Conservation (phyloP, 1,284 basidiomycete species). For the Papiliotrema fonsecae region DNA sequence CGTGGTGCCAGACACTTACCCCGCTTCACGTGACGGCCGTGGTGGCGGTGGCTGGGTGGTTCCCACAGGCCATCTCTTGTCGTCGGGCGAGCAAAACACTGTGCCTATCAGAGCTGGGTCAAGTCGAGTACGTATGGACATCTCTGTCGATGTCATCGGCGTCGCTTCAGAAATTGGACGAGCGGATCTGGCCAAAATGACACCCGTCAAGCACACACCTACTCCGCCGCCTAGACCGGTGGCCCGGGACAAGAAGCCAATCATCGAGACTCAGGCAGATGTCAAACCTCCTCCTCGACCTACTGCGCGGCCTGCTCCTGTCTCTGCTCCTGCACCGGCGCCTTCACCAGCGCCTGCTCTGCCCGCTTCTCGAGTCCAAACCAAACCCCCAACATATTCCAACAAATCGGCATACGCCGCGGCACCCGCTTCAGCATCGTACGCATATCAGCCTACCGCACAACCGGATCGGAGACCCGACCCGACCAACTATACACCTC, state of each 20-base stretch:
- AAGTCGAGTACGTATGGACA: background rate
- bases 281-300: background rate
- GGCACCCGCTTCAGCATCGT: constrained; percentile 1
- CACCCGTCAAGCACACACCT: background rate
- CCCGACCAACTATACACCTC: background rate
- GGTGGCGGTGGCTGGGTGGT: constrained; percentile 6
- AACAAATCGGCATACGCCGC: background rate
- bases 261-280: background rate
- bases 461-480: background rate
- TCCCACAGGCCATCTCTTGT: background rate
- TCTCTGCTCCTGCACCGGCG: background rate
- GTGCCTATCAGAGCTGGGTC: background rate
- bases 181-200: constrained; percentile 1
- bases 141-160: background rate
- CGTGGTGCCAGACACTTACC: background rate
- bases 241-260: background rate
- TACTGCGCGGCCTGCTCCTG: background rate
- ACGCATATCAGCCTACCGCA: background rate
- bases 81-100: background rate
- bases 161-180: background rate
- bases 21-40: constrained; percentile 1
- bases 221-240: too few relatives aligned
- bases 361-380: background rate
- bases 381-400: background rate
- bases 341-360: background rate